These are phyloP conservation scores for Gossypium thurberi DNA, from an alignment of 345 rosid species.

Conservation along the genomic window DNA sequence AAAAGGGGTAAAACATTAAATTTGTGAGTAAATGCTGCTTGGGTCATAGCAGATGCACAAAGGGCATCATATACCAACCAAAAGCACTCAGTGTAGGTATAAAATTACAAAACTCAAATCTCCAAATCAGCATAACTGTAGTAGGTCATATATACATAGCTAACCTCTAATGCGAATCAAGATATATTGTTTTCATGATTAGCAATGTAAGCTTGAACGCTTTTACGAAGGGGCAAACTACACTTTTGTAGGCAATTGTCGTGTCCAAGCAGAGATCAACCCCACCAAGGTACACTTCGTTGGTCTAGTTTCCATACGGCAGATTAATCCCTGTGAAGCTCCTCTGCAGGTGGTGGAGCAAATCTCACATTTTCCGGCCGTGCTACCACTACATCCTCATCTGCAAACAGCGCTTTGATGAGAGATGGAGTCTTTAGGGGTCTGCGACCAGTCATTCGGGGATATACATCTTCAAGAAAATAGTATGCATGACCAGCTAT, in stretches of 20 bases:
- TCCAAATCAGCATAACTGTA: conserved; percentile 8
- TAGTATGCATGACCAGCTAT: conserved; percentile 95
- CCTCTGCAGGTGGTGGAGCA: conserved; percentile 65
- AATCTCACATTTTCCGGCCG: conserved; percentile 73
- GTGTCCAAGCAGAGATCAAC: neutral
- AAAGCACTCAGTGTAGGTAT: neutral
- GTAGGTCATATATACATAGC: conserved; percentile 11
- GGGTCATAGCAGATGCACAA: neutral
- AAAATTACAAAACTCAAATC: neutral
- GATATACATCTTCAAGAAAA: conserved; percentile 90
- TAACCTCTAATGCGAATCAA: neutral
- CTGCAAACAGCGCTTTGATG: conserved; percentile 75
- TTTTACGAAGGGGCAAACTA: neutral
- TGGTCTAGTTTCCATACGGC: neutral
- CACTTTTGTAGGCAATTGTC: neutral
- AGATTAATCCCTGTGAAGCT: conserved; percentile 56
- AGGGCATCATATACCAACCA: neutral
- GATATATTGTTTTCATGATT: neutral
- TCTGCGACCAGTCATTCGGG: conserved; percentile 67
- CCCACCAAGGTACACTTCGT: neutral
- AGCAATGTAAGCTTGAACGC: neutral
- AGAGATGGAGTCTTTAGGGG: conserved; percentile 79
- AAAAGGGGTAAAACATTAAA: neutral
- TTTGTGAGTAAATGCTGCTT: neutral
- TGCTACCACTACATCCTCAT: conserved; percentile 72